Evolutionary conservation across 1,284 basidiomycete species (phyloP).

Genomic region (Ceratobasidium sp.): DNA sequence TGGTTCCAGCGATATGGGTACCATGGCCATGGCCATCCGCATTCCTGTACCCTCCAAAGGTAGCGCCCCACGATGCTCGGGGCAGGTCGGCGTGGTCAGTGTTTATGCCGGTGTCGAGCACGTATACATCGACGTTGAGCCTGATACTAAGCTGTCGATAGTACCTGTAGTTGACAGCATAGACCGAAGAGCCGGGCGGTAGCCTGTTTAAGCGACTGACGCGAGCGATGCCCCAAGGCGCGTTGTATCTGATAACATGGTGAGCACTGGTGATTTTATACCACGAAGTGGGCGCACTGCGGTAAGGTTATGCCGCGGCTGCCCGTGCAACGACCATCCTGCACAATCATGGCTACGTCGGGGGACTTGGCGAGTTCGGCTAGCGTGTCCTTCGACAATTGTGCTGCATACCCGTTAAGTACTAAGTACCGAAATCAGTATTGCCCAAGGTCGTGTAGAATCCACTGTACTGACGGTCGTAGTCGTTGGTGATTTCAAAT

Average conservation of each 20-base stretch:
- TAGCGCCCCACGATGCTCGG: conserved; percentile 67
- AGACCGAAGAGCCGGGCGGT: not conserved
- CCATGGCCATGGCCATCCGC: conserved; percentile 46
- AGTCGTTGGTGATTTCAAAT: conserved; percentile 13
- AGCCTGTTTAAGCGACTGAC: conserved; percentile 26
- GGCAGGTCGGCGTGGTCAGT: conserved; percentile 70
- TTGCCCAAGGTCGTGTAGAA: too few species aligned
- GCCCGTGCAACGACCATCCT: conserved; percentile 14
- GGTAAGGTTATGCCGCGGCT: too few species aligned
- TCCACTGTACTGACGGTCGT: conserved; percentile 1
- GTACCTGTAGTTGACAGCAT: conserved; percentile 7
- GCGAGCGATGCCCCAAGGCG: conserved; percentile 38
- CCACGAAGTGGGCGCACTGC: not conserved
- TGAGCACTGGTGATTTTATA: not conserved
- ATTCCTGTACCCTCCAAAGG: conserved; percentile 63
- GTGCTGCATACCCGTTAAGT: conserved; percentile 44
- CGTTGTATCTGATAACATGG: conserved; percentile 18
- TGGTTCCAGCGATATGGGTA: conserved; percentile 57
- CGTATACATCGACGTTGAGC: conserved; percentile 69
- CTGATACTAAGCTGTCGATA: conserved; percentile 51
- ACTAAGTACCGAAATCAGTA: not conserved
- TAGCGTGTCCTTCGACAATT: conserved; percentile 41
- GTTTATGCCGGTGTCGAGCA: conserved; percentile 65
- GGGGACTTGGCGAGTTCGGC: conserved; percentile 18
- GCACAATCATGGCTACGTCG: conserved; percentile 46